Conservation (phyloP, 441 rosid genomes). For the Mallotus japonicus region DNA sequence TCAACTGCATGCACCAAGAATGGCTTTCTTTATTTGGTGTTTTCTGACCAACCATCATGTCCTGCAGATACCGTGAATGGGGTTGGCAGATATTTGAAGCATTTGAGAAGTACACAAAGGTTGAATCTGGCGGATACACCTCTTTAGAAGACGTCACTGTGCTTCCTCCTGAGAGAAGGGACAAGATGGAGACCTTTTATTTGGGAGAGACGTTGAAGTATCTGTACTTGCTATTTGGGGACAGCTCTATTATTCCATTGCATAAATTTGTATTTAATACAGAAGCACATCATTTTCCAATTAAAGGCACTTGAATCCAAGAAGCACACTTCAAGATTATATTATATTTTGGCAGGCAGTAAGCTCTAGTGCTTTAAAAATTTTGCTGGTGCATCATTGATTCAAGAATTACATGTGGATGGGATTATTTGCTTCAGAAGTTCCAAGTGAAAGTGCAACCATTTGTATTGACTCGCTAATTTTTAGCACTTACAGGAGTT, state of each 20-base stretch:
- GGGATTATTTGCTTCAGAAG: conserved; percentile 22
- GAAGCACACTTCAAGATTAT: conserved; percentile 11
- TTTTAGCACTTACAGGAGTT: conserved; percentile 21
- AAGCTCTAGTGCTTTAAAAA: conserved; percentile 17
- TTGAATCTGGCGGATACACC: conserved; percentile 81
- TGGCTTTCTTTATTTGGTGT: too few relatives aligned
- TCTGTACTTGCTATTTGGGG: conserved; percentile 86
- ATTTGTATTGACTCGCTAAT: conserved; percentile 32
- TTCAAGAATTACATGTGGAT: not conserved
- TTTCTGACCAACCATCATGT: conserved; percentile 22
- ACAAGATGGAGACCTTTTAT: conserved; percentile 95
- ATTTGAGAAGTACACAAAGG: conserved; percentile 83
- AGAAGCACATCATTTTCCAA: conserved; percentile 92
- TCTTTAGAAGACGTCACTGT: conserved; percentile 79
- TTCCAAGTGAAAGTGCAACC: conserved; percentile 22
- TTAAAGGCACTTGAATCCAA: conserved; percentile 34
- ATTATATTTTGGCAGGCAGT: conserved; percentile 11
- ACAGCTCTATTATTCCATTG: conserved; percentile 64
- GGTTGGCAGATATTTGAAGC: conserved; percentile 98
- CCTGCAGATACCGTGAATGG: conserved; percentile 86
- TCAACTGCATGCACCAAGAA: not conserved
- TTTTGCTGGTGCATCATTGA: conserved; percentile 15
- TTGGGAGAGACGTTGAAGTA: conserved; percentile 89
- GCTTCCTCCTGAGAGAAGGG: conserved; percentile 77
- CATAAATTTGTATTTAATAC: conserved; percentile 87